Conservation (phyloP, 768 basidiomycete genomes). For the Suillus alpinus region DNA sequence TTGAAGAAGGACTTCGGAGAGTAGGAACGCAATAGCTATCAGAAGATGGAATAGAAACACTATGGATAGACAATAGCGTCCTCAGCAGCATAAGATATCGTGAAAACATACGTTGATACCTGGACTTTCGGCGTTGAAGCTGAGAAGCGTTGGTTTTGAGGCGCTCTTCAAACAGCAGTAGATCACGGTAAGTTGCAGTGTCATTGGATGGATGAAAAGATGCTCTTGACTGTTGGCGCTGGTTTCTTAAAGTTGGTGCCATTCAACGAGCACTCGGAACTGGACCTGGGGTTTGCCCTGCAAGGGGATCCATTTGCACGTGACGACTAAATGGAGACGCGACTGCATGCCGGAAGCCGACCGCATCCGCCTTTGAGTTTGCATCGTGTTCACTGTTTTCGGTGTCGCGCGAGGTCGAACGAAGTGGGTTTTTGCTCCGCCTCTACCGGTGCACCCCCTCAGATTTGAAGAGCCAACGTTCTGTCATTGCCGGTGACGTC, state of each 20-base stretch:
- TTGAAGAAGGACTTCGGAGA: slow-evolving; percentile 71
- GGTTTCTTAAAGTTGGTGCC: slow-evolving; percentile 23
- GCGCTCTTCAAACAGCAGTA: slow-evolving; percentile 93
- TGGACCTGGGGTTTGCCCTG: background rate
- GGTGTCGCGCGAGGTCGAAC: background rate
- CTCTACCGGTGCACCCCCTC: background rate
- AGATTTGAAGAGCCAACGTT: background rate
- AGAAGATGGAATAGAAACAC: slow-evolving; percentile 76
- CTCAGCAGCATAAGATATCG: slow-evolving; percentile 20
- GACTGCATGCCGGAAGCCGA: background rate
- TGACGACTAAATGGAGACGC: slow-evolving; percentile 2
- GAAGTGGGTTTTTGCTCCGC: background rate
- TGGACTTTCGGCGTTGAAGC: slow-evolving; percentile 72
- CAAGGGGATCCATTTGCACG: background rate
- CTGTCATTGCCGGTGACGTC: background rate
- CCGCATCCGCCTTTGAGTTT: background rate
- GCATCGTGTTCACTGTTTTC: background rate
- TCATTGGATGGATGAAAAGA: slow-evolving; percentile 68
- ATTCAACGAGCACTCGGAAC: slow-evolving; percentile 12
- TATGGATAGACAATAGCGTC: slow-evolving; percentile 31
- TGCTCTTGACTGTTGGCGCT: slow-evolving; percentile 26
- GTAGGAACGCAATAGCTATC: slow-evolving; percentile 64
- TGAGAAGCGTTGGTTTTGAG: slow-evolving; percentile 89
- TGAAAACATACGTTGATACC: slow-evolving; percentile 68
- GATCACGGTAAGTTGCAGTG: slow-evolving; percentile 77